Evolutionary conservation across 129 eudicot genomes (phyloP).

Genomic region (Kitagawia praeruptora): DNA sequence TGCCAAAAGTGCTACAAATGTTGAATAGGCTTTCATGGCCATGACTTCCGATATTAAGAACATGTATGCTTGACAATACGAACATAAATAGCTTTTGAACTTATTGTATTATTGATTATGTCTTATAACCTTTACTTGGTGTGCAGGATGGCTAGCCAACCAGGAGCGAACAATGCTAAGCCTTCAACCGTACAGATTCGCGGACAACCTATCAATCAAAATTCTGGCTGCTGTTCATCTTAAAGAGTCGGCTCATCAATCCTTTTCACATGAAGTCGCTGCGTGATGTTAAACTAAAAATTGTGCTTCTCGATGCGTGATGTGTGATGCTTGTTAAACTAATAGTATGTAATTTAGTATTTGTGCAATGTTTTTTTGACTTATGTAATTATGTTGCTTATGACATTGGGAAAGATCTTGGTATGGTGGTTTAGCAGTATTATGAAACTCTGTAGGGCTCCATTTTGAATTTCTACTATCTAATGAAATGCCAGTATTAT

Average conservation of each 20-base stretch:
- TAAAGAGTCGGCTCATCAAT: slow-evolving; percentile 24
- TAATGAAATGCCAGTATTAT: no score
- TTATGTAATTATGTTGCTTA: no score
- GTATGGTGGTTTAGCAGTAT: no score
- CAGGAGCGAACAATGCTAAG: slow-evolving; percentile 58
- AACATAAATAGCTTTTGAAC: not conserved
- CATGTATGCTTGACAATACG: slow-evolving; percentile 30
- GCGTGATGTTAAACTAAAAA: not conserved
- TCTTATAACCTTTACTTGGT: not conserved
- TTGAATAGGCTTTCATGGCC: slow-evolving; percentile 97
- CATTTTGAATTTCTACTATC: no score
- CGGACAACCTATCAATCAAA: slow-evolving; percentile 87
- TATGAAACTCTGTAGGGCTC: no score
- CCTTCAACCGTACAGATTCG: slow-evolving; percentile 82
- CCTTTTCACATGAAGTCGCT: not conserved
- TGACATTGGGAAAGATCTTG: no score
- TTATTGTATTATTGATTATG: not conserved
- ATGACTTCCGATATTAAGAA: slow-evolving; percentile 85
- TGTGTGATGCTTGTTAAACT: slow-evolving; percentile 15
- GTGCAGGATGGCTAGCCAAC: slow-evolving; percentile 97
- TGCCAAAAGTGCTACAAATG: slow-evolving; percentile 87
- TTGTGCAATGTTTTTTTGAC: no score
- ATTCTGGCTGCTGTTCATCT: slow-evolving; percentile 87
- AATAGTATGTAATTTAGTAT: no score
- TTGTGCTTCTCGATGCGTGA: not conserved